Evolutionary conservation across 768 basidiomycete species (phyloP).

Genomic region (Panaeolus cyanescens): DNA sequence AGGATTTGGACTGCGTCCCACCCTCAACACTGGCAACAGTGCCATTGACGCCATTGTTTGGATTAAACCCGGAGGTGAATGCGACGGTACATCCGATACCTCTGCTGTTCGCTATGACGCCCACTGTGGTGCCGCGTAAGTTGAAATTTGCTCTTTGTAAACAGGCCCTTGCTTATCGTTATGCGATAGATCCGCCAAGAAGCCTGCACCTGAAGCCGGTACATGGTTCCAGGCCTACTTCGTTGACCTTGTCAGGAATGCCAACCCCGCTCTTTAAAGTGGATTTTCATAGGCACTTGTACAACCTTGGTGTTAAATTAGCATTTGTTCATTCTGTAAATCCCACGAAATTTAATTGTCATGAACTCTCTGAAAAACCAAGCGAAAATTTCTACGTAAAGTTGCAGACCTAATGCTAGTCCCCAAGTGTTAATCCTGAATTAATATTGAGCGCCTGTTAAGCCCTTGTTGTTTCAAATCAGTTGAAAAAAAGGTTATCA

Average conservation of each 20-base stretch:
- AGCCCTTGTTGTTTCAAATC: too few species aligned
- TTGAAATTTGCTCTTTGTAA: slow-evolving; percentile 8
- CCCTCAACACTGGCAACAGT: slow-evolving; percentile 52
- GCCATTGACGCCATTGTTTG: slow-evolving; percentile 65
- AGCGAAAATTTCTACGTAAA: too few species aligned
- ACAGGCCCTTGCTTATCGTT: not conserved
- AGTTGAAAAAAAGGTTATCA: not conserved
- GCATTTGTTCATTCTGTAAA: not conserved
- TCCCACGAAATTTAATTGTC: not conserved
- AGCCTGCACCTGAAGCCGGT: slow-evolving; percentile 6
- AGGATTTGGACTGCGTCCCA: slow-evolving; percentile 63
- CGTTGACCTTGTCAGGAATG: slow-evolving; percentile 4
- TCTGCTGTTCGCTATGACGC: slow-evolving; percentile 54
- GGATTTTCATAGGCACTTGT: not conserved
- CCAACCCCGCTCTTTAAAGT: slow-evolving; percentile 1
- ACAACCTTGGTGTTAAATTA: slow-evolving; percentile 5
- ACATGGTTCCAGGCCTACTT: slow-evolving; percentile 6
- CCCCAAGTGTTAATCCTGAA: too few species aligned
- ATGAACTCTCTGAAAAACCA: not conserved
- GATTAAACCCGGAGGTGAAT: slow-evolving; percentile 72
- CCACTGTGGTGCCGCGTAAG: slow-evolving; percentile 50
- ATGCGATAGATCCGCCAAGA: not conserved
- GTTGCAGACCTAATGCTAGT: too few species aligned
- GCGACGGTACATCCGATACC: slow-evolving; percentile 61
- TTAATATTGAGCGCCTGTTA: too few species aligned